Base-by-base conservation (phyloP, 2,329 filamentous ascomycete species). In the Monosporascus cannonballus region DNA sequence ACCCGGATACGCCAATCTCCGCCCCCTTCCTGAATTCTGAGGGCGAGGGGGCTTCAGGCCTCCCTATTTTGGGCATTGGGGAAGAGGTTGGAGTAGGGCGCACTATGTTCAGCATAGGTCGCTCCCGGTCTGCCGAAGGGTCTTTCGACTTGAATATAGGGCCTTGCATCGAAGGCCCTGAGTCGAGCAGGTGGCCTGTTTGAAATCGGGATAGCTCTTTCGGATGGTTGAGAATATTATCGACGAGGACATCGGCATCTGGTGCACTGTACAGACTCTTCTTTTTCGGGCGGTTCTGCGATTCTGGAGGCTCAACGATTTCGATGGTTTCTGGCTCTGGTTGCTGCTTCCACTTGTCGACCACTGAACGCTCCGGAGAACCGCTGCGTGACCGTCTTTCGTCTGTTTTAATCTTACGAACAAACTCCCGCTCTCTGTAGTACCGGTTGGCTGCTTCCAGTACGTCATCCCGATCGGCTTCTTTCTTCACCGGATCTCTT, bases 191-290 rank as follows among this genome's bases (percentile, higher is more conserved):
- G 47, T 56, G 50, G 18, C 66, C 60, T 9, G 65, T 59, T 36
- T 56, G 59, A 62, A 75, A 71, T 44, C 64, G 66, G 53, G 67
- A 56, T 51, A 82, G 66, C 30, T 85, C 78, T 41, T 66, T 65
- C 5, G 83, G 83, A 49, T 66, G 59, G 50, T 75, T 72, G 55
- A 85, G 74, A 54, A 79, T 68, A 59, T 84, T 78, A 62, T 86
- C 83, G 54, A 85, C 78, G 49, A 71, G 73, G 50, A 86, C 81
- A 64, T 86, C 83, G n/a, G 83, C 83, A 61, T 86, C 74, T 2
- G 83, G 83, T 7, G 68, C 78, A 56, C 78, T 79, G 52, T 79
- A 86, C 8, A 68, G 75, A 51, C 73, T 76, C 66, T 77, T 77
- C 53, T 63, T 61, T 41, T 73, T 72, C 11, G 67, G 60, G 2